Evolutionary conservation across 177 flowering plant species (phyloP), one percentile per base, ranked within the genome.

Genomic region (Vitis hybrid): DNA sequence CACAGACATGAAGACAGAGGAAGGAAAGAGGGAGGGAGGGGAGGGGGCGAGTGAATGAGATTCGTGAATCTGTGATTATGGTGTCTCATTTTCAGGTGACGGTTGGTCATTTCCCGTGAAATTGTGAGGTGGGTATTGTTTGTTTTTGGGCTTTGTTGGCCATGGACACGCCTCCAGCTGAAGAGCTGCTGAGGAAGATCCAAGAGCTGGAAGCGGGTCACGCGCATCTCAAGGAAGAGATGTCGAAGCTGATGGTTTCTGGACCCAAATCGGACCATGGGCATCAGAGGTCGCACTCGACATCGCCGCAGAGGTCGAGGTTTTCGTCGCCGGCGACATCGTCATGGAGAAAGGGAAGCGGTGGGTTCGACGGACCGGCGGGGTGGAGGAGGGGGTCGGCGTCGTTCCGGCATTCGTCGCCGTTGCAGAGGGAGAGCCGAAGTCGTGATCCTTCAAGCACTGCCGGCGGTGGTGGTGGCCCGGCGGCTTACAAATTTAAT

Each of bases 151-250:
- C 10, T 15, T 17, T 56, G 59, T 15, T n/a, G 18, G 59, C 46
- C n/a, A 78, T 76, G 79, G 75, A 70, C 21, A 74, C 70, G 1
- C 90, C 87, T 41, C 82, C 87, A 67, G 76, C 89, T 1, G 98
- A 93, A 73, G 95, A 91, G 84, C 86, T 95, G 52, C 56, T 95
- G 57, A 90, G 75, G 88, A 95, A 93, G 93, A 88, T 95, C 79
- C 84, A 89, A 41, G 93, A 86, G 55, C 79, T 95, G 1, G 98
- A 95, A 73, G 91, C 85, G 1, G 93, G 95, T 0, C 98, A 95
- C 10, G 98, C 87, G 3, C 85, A 81, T 41, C 86, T 95, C 41
- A 84, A 88, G 77, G 78, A 84, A 35, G 94, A 95, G 84, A 87
- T 96, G 90, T 84, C 97, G 1, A 88, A 82, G 83, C 85, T 96